Conservation (phyloP, 495 filamentous ascomycete genomes). For the Podospora comata region DNA sequence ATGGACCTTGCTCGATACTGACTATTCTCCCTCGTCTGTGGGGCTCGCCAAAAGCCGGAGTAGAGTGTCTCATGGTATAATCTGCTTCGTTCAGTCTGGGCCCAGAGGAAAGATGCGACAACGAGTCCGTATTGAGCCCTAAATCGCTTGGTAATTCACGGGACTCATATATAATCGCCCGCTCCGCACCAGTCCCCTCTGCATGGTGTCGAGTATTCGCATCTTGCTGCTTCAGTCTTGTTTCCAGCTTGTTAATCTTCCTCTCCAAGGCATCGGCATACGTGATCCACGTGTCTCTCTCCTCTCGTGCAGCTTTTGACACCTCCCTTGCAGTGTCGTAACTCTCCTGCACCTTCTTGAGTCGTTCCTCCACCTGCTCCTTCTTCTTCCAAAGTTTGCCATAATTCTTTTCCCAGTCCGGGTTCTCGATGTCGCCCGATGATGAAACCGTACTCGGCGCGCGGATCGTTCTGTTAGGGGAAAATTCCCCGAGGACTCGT, state of each 20-base stretch:
- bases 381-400: slow-evolving; percentile 16
- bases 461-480: slow-evolving; percentile 20
- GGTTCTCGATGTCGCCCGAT: neutral
- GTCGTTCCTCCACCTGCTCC: neutral
- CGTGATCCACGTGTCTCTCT: slow-evolving; percentile 28
- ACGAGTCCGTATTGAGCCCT: slow-evolving; percentile 11
- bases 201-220: neutral
- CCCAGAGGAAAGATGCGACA: slow-evolving; percentile 17
- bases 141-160: neutral
- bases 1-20: neutral
- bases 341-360: slow-evolving; percentile 7
- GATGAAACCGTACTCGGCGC: slow-evolving; percentile 1
- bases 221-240: slow-evolving; percentile 21
- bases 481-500: slow-evolving; percentile 21
- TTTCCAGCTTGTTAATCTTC: slow-evolving; percentile 25
- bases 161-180: neutral
- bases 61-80: slow-evolving; percentile 4
- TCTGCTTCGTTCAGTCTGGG: neutral
- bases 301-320: neutral
- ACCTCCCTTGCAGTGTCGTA: neutral
- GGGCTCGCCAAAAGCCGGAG: neutral
- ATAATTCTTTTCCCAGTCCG: slow-evolving; percentile 27
- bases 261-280: slow-evolving; percentile 29
- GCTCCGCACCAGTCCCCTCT: neutral
- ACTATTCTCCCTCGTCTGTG: slow-evolving; percentile 9